Base-by-base conservation (phyloP, 768 basidiomycete species). In the Tylopilus balloui region DNA sequence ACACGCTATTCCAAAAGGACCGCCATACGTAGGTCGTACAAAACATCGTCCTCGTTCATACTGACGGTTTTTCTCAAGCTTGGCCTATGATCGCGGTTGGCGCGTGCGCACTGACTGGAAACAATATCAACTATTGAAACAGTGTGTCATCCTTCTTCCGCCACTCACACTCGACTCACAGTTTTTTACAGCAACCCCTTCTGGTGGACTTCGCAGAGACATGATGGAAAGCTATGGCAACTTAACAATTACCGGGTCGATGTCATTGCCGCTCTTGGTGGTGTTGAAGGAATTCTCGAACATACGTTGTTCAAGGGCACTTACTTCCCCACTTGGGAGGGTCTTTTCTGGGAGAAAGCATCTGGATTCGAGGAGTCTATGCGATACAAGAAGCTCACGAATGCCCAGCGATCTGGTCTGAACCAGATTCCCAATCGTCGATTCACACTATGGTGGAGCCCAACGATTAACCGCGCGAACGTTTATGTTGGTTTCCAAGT, bases 401-500 rank as follows among this genome's bases (percentile, higher is more conserved):
- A 98, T 63, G 96, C 96, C 11, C 96, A 99, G 70, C 88, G 95
- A 40, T 96, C 93, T 29, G 96, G 96, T 89, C 73, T 95, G 37
- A 92, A 92, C 66, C 93, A 95, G 67, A 95, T 98, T 66, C 95
- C 95, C 7, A 98, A 98, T 67, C 93, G 95, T 84, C 90, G 92
- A 12, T 97, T 97, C 75, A 98, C 95, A 4, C 77, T 99, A 10
- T 99, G 96, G 96, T 96, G 93, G 93, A 92, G 89, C 65, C 94
- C 94, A 21, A 98, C 95, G 0, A 97, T 97, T 75, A 98, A 98
- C 71, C 91, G 96, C 56, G 95, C 96, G 46, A 99, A 99, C 65
- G 94, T 98, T 65, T 96, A 96, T 62, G 94, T 98, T 67, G 96
- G 96, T 81, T 99, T 99, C 90, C 96, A 98, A 68, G 96, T 99